Percentiles rank a stretch among this genome's conserved stretches.
phyloP scores from a whole-genome alignment of 805 yeast species.

The Lipomyces orientalis region DNA sequence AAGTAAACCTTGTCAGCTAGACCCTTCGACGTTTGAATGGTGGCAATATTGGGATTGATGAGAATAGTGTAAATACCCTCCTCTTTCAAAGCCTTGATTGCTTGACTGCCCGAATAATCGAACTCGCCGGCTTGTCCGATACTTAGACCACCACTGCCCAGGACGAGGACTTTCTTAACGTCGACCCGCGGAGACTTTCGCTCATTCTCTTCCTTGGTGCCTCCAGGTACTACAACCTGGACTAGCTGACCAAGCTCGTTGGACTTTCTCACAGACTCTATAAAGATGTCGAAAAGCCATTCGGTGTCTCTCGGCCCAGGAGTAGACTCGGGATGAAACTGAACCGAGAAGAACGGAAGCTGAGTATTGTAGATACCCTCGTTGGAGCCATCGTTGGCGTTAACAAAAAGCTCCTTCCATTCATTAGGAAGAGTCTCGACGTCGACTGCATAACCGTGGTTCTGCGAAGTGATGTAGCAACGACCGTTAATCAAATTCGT shows the following conservation, averaged over 20 bases:
- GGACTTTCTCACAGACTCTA: slow-evolving; percentile 71
- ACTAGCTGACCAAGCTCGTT: slow-evolving; percentile 56
- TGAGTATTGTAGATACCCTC: slow-evolving; percentile 95
- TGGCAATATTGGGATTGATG: slow-evolving; percentile 97
- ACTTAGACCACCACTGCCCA: slow-evolving; percentile 98
- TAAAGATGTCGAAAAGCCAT: slow-evolving; percentile 92
- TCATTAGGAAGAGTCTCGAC: slow-evolving; percentile 70
- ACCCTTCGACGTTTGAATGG: slow-evolving; percentile 97
- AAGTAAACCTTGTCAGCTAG: slow-evolving; percentile 97
- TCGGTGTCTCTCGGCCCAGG: slow-evolving; percentile 99
- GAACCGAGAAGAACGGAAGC: slow-evolving; percentile 94
- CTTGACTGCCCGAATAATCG: slow-evolving; percentile 98
- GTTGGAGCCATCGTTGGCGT: slow-evolving; percentile 95
- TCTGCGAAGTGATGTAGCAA: slow-evolving; percentile 98
- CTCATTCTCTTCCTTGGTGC: slow-evolving; percentile 71
- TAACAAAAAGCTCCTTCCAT: slow-evolving; percentile 94
- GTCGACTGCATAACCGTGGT: slow-evolving; percentile 98
- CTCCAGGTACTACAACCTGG: slow-evolving; percentile 92
- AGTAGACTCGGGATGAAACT: slow-evolving; percentile 98
- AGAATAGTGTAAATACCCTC: slow-evolving; percentile 96
- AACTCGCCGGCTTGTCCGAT: slow-evolving; percentile 99
- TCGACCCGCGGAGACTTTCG: slow-evolving; percentile 77
- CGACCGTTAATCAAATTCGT: slow-evolving; percentile 86
- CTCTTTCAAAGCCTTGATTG: slow-evolving; percentile 96
- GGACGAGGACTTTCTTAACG: slow-evolving; percentile 88